phyloP scores from a whole-genome alignment of 768 basidiomycete species.

The Termitomyces sp. region DNA sequence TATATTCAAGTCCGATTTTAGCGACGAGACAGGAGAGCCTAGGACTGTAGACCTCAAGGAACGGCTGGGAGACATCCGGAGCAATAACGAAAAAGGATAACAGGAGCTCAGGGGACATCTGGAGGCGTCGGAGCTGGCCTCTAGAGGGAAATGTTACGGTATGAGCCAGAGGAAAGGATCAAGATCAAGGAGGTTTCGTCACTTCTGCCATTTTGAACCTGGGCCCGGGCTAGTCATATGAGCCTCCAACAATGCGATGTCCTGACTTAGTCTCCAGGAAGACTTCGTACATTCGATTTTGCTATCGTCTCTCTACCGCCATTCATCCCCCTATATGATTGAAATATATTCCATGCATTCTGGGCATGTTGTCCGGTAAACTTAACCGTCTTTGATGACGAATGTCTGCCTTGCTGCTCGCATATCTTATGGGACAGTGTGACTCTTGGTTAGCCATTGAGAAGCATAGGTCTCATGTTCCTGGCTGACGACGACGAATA shows the following conservation, averaged over 20 bases:
- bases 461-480: neutral
- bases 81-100: neutral
- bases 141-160: conserved; percentile 2
- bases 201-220: conserved; percentile 4
- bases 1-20: conserved; percentile 2
- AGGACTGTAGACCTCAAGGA: conserved; percentile 8
- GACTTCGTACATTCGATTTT: neutral
- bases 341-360: neutral
- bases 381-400: neutral
- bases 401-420: neutral
- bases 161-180: conserved; percentile 7
- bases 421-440: neutral
- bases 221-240: neutral
- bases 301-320: neutral
- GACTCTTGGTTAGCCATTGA: neutral
- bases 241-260: neutral
- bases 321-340: neutral
- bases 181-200: conserved; percentile 5
- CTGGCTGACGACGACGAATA: neutral
- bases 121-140: neutral
- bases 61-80: neutral
- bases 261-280: neutral
- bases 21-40: neutral
- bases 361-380: neutral
- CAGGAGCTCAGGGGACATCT: neutral